These are phyloP conservation scores for Melocanna baccifera DNA, from an alignment of 176 grass and related monocot species.

Conservation along the genomic window DNA sequence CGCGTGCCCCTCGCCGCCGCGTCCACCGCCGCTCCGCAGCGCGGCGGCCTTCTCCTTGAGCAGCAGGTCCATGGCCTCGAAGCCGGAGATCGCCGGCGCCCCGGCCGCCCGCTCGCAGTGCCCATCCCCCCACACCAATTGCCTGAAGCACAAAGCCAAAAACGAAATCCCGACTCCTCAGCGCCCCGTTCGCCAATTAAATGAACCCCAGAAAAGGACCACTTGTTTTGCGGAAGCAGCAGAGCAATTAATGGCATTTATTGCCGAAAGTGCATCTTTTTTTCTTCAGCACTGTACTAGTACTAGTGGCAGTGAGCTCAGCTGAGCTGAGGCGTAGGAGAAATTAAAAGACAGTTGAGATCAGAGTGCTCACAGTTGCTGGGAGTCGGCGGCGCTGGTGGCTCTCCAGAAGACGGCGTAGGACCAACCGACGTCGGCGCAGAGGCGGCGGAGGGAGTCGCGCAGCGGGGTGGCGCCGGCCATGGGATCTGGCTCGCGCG, in stretches of 20 bases:
- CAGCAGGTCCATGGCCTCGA: conserved; percentile 50
- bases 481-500: conserved; percentile 26
- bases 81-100: conserved; percentile 35
- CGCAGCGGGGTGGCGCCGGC: conserved; percentile 29
- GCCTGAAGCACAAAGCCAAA: conserved; percentile 28
- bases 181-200: not conserved
- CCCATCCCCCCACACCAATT: conserved; percentile 55
- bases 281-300: not conserved
- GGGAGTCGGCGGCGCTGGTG: conserved; percentile 23
- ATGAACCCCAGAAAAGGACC: conserved; percentile 1
- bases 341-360: not conserved
- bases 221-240: not conserved
- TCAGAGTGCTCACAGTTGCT: conserved; percentile 33
- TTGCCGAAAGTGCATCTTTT: not conserved
- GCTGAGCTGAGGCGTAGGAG: not conserved
- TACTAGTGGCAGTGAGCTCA: not conserved
- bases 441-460: conserved; percentile 45
- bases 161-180: not conserved
- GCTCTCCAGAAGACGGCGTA: conserved; percentile 58
- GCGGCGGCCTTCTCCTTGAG: conserved; percentile 42
- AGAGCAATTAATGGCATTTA: conserved; percentile 46
- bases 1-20: conserved; percentile 20
- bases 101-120: conserved; percentile 21
- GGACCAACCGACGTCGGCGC: conserved; percentile 47
- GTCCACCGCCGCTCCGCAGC: not conserved